Evolutionary conservation across 306 rosid species (phyloP).

Genomic region (Fragaria iinumae): DNA sequence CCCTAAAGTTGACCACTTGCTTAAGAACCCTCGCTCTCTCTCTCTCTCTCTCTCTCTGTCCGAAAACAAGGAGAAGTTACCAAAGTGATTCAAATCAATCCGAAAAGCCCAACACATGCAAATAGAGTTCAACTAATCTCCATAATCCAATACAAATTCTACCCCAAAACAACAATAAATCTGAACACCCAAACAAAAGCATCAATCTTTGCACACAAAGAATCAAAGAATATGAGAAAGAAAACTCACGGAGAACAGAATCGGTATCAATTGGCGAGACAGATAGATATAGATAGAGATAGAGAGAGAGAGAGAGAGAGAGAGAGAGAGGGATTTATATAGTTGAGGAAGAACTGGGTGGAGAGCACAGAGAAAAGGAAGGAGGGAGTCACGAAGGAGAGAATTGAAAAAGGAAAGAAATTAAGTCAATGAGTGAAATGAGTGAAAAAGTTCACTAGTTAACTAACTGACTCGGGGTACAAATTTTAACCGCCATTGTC

Average conservation of each 20-base stretch:
- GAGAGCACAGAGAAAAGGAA: neutral
- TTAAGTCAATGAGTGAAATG: slow-evolving; percentile 7
- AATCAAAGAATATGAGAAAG: neutral
- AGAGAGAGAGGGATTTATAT: too few species aligned
- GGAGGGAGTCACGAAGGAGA: neutral
- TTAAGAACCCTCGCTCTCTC: neutral
- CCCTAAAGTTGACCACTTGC: neutral
- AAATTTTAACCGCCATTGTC: neutral
- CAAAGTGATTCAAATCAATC: neutral
- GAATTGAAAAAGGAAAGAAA: neutral
- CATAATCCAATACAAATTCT: neutral
- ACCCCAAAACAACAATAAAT: neutral
- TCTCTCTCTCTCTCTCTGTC: too few species aligned
- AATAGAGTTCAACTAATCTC: neutral
- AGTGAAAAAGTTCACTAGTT: neutral
- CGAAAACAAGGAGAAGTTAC: neutral
- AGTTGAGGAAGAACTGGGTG: neutral
- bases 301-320: too few species aligned
- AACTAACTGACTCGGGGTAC: neutral
- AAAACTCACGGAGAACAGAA: slow-evolving; percentile 3
- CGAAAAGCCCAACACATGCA: neutral
- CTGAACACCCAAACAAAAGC: neutral
- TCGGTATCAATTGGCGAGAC: neutral
- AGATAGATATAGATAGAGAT: neutral
- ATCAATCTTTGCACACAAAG: neutral